phyloP scores from a whole-genome alignment of 768 basidiomycete genomes.

The Ramaria sp. region DNA sequence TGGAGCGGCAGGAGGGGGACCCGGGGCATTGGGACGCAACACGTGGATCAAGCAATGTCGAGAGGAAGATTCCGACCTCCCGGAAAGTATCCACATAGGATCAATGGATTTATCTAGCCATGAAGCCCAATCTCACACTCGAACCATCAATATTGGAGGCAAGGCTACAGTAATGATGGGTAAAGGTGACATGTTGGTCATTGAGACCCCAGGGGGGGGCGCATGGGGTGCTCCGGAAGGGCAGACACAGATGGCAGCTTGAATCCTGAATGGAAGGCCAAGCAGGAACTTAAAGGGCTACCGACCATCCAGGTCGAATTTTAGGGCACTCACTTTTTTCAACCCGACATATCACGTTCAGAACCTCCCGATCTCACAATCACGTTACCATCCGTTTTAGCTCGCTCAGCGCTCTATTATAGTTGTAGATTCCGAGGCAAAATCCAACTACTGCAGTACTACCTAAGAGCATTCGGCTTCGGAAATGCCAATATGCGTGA shows the following conservation, averaged over 20 bases:
- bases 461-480: too few relatives aligned
- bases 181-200: conserved; percentile 68
- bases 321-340: too few relatives aligned
- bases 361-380: too few relatives aligned
- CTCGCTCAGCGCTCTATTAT: too few relatives aligned
- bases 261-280: neutral
- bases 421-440: too few relatives aligned
- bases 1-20: conserved; percentile 71
- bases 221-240: conserved; percentile 52
- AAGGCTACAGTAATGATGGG: conserved; percentile 85
- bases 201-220: conserved; percentile 88
- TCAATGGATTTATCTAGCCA: neutral
- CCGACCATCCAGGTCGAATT: too few relatives aligned
- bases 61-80: conserved; percentile 55
- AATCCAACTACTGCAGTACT: too few relatives aligned
- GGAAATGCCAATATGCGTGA: too few relatives aligned
- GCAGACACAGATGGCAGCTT: conserved; percentile 12
- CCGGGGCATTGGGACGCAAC: conserved; percentile 65
- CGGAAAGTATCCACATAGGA: conserved; percentile 21
- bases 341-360: too few relatives aligned
- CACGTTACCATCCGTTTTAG: too few relatives aligned
- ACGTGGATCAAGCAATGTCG: conserved; percentile 77
- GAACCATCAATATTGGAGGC: conserved; percentile 80
- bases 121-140: conserved; percentile 15
- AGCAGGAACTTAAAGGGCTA: neutral